Conservation (phyloP, 352 stramenopile species). For the Phytopythium helicoides region DNA sequence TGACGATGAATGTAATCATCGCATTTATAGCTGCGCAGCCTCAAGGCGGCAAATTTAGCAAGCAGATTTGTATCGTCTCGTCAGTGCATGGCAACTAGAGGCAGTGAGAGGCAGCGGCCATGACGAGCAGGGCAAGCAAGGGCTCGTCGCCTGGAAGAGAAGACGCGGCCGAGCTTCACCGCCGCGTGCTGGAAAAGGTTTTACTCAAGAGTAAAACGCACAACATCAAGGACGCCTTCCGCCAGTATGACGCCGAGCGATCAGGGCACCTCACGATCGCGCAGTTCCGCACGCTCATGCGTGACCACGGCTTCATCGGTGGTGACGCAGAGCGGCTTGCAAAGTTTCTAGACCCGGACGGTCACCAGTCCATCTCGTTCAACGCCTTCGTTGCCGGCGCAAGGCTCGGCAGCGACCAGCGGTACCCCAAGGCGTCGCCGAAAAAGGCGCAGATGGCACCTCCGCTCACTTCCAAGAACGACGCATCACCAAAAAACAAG, state of each 20-base stretch:
- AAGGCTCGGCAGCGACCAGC: conserved; percentile 34
- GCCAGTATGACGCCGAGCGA: conserved; percentile 52
- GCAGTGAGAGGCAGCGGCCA: too few relatives aligned
- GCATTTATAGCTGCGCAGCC: too few relatives aligned
- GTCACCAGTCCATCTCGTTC: conserved; percentile 48
- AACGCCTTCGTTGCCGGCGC: conserved; percentile 44
- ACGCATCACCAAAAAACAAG: conserved; percentile 9
- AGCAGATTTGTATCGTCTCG: too few relatives aligned
- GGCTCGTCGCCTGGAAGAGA: not conserved
- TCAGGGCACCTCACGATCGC: conserved; percentile 34
- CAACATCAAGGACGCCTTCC: conserved; percentile 67
- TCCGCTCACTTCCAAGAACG: conserved; percentile 25
- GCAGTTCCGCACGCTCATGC: conserved; percentile 50
- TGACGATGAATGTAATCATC: too few relatives aligned
- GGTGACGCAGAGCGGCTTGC: conserved; percentile 46
- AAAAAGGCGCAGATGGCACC: conserved; percentile 41
- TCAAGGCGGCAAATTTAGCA: too few relatives aligned
- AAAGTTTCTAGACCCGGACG: conserved; percentile 34
- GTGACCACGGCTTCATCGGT: conserved; percentile 54
- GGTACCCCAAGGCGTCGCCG: conserved; percentile 36
- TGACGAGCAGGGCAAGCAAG: not conserved
- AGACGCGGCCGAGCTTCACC: conserved; percentile 41
- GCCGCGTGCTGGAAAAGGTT: conserved; percentile 54
- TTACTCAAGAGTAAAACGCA: conserved; percentile 47
- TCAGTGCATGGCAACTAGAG: too few relatives aligned